phyloP scores from a whole-genome alignment of 1,139 yeast species.

The Suhomyces ambrosiae region DNA sequence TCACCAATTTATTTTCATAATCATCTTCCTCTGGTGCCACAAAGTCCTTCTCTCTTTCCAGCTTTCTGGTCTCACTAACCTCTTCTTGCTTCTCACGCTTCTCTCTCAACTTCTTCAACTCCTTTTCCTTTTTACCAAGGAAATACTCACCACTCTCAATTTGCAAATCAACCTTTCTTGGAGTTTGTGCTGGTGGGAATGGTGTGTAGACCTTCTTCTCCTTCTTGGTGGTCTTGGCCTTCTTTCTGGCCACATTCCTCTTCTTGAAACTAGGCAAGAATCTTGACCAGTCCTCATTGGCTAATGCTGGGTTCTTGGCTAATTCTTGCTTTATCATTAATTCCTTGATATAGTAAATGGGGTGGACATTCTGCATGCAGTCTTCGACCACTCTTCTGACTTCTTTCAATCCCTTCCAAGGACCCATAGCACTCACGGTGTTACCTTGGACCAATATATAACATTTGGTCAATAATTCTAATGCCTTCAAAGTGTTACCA shows the following conservation, averaged over 20 bases:
- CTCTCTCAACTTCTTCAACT: constrained; percentile 67
- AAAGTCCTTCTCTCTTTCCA: constrained; percentile 75
- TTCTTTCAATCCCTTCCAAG: constrained; percentile 88
- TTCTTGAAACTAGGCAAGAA: constrained; percentile 97
- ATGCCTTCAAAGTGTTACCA: constrained; percentile 94
- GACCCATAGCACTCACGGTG: constrained; percentile 97
- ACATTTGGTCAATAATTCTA: constrained; percentile 90
- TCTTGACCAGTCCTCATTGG: constrained; percentile 95
- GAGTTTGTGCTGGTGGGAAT: constrained; percentile 97
- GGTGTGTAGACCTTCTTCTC: constrained; percentile 94
- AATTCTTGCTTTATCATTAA: constrained; percentile 95
- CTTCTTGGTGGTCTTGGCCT: constrained; percentile 62
- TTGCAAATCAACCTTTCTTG: constrained; percentile 95
- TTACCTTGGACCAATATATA: constrained; percentile 96
- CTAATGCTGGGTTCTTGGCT: constrained; percentile 92
- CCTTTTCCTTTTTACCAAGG: constrained; percentile 83
- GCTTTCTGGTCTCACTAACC: constrained; percentile 62
- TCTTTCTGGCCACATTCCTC: constrained; percentile 92
- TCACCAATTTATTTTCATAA: constrained; percentile 19
- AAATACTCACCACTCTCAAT: constrained; percentile 99
- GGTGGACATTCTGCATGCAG: constrained; percentile 95
- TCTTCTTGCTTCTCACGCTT: constrained; percentile 79
- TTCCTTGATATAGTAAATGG: constrained; percentile 95
- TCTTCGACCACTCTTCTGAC: constrained; percentile 94
- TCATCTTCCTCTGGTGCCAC: constrained; percentile 63